A percentile compares a stretch with the other conserved stretches of the same genome.
phyloP scores from a whole-genome alignment of 805 yeast genomes.

The Wickerhamomyces alni region DNA sequence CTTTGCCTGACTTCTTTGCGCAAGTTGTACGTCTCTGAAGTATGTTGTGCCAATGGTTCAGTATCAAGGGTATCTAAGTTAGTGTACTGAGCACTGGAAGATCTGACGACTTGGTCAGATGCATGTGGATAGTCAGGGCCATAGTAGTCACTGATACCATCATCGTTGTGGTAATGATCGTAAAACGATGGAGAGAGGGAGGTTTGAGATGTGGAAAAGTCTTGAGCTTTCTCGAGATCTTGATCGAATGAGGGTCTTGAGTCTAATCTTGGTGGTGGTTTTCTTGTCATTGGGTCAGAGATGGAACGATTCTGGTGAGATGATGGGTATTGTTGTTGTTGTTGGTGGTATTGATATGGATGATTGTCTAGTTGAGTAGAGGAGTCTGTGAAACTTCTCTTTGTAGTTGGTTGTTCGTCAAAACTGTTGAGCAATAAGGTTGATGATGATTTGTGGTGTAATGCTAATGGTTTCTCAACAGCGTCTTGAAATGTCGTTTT shows the following conservation, averaged over 20 bases:
- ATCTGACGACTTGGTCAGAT: too few relatives aligned
- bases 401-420: neutral
- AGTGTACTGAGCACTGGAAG: too few relatives aligned
- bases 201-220: neutral
- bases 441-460: conserved; percentile 1
- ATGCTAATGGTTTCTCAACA: conserved; percentile 4
- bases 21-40: conserved; percentile 1
- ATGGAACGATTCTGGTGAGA: neutral
- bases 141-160: neutral
- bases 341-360: neutral
- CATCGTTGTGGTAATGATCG: neutral
- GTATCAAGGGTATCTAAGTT: too few relatives aligned
- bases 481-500: neutral
- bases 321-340: neutral
- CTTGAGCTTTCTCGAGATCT: neutral
- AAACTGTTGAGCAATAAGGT: neutral
- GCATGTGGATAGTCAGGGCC: neutral
- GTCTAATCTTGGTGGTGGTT: neutral
- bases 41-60: too few relatives aligned
- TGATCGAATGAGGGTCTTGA: neutral
- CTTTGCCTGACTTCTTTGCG: conserved; percentile 14
- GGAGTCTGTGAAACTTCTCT: neutral
- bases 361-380: neutral
- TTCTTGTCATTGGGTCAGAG: neutral
- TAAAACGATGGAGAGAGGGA: neutral